Evolutionary conservation across 2,329 filamentous ascomycete species (phyloP).

Genomic region (Capronia americana): DNA sequence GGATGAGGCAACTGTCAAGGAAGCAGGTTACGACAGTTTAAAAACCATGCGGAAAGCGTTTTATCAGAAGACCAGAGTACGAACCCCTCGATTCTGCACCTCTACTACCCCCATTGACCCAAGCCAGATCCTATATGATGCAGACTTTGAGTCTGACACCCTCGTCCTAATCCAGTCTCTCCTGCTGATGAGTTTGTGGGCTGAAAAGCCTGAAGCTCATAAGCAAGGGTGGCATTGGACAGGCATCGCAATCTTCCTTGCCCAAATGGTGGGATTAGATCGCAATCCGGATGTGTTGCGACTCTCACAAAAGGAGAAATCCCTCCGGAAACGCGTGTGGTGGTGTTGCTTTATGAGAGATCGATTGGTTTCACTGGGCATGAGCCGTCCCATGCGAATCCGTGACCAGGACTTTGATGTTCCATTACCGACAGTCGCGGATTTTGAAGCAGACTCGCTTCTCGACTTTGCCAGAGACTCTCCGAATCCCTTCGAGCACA

Average conservation of each 20-base stretch:
- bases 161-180: constrained; percentile 86
- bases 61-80: constrained; percentile 21
- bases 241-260: constrained; percentile 91
- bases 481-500: background rate
- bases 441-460: constrained; percentile 16
- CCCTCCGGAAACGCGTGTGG: constrained; percentile 92
- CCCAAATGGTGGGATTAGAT: constrained; percentile 92
- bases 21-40: constrained; percentile 56
- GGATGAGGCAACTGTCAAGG: constrained; percentile 83
- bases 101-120: background rate
- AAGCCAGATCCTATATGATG: constrained; percentile 80
- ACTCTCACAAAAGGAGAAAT: constrained; percentile 74
- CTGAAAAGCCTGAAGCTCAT: constrained; percentile 92
- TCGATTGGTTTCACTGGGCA: constrained; percentile 83
- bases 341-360: constrained; percentile 97
- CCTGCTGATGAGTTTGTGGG: constrained; percentile 94
- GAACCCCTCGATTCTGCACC: background rate
- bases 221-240: constrained; percentile 99
- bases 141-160: constrained; percentile 89
- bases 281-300: constrained; percentile 77
- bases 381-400: constrained; percentile 79
- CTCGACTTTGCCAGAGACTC: background rate
- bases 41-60: constrained; percentile 17
- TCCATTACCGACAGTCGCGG: constrained; percentile 12
- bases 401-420: constrained; percentile 68